Conservation (phyloP, 495 filamentous ascomycete genomes). For the Apiosordaria backusii region DNA sequence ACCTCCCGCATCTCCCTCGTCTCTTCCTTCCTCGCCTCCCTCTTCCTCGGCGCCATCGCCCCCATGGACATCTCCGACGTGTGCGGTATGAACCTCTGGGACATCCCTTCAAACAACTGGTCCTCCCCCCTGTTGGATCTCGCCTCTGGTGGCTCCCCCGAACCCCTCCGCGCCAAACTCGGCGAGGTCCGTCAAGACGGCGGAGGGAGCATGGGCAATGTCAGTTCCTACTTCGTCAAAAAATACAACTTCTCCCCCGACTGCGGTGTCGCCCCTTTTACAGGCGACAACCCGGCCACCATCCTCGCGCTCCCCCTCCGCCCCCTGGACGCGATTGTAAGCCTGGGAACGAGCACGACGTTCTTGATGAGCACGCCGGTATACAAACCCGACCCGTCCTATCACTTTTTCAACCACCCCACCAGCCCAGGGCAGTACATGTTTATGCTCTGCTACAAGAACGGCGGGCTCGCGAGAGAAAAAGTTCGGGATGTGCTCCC, state of each 20-base stretch:
- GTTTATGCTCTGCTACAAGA: constrained; percentile 99
- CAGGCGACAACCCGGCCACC: constrained; percentile 93
- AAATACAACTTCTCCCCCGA: constrained; percentile 73
- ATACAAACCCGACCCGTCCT: constrained; percentile 81
- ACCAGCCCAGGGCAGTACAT: constrained; percentile 79
- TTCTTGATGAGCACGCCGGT: constrained; percentile 93
- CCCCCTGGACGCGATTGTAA: constrained; percentile 87
- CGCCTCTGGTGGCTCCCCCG: constrained; percentile 60
- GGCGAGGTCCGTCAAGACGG: constrained; percentile 77
- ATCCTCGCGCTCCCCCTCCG: constrained; percentile 86
- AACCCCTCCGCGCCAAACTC: constrained; percentile 72
- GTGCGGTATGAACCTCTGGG: constrained; percentile 96
- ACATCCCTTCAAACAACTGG: constrained; percentile 72
- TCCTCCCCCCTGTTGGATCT: constrained; percentile 69
- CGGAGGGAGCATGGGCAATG: constrained; percentile 68
- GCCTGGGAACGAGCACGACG: constrained; percentile 90
- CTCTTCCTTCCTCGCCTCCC: constrained; percentile 88
- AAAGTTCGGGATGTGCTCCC: constrained; percentile 68
- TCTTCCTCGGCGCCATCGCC: constrained; percentile 82
- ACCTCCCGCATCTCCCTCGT: constrained; percentile 88
- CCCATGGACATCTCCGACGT: constrained; percentile 93
- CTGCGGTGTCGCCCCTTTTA: constrained; percentile 79
- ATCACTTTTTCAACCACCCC: constrained; percentile 88
- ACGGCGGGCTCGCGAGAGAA: constrained; percentile 90
- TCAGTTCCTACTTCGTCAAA: constrained; percentile 70